Evolutionary conservation across 805 yeast genomes (phyloP).

Genomic region (Tanozyma kutaoensis): DNA sequence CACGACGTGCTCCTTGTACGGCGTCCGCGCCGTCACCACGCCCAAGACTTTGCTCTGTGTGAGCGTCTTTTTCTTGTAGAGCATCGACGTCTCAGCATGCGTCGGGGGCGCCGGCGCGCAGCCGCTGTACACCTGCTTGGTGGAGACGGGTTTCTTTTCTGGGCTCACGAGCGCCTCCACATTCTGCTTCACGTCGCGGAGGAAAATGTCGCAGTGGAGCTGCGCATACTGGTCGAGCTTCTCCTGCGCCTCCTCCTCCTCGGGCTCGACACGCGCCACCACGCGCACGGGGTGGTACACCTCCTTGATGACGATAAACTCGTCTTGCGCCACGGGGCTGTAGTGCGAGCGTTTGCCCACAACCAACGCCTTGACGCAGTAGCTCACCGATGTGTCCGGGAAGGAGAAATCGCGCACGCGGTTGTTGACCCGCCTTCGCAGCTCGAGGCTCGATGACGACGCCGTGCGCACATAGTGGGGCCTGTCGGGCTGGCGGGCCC

Average conservation of each 20-base stretch:
- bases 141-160: too few species aligned
- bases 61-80: constrained; percentile 10
- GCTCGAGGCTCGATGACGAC: too few species aligned
- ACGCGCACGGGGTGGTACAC: constrained; percentile 10
- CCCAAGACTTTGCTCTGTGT: constrained; percentile 12
- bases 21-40: constrained; percentile 6
- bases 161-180: too few species aligned
- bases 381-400: constrained; percentile 14
- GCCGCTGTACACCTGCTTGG: too few species aligned
- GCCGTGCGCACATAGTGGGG: background rate
- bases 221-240: constrained; percentile 4
- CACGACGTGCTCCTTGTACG: constrained; percentile 4
- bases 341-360: constrained; percentile 12
- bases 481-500: constrained; percentile 2
- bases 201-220: constrained; percentile 7
- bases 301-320: constrained; percentile 12
- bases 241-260: constrained; percentile 1
- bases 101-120: too few species aligned
- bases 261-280: constrained; percentile 6
- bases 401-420: constrained; percentile 13
- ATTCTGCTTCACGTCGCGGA: constrained; percentile 5
- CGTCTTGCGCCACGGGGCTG: constrained; percentile 6
- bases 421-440: too few species aligned
- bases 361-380: constrained; percentile 14
- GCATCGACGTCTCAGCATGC: constrained; percentile 7